A percentile compares a stretch with the other conserved stretches of the same genome.
Conservation (phyloP, 495 filamentous ascomycete genomes). For the Mycothermus thermophilus region DNA sequence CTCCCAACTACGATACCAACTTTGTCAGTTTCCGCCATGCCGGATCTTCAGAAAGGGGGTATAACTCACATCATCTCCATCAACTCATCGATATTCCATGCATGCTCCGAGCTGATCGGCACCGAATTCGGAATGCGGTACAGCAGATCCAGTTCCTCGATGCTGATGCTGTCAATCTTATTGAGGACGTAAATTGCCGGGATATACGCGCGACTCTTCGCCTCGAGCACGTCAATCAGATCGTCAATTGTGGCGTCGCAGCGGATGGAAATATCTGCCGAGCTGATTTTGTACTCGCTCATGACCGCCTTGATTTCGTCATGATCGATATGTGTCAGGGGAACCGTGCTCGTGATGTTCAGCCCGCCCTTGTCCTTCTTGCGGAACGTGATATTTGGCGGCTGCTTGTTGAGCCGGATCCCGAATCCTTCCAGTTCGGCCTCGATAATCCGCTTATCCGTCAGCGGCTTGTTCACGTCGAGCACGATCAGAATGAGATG, state of each 20-base stretch:
- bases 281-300: conserved; percentile 89
- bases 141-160: conserved; percentile 89
- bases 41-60: conserved; percentile 8
- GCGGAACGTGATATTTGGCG: conserved; percentile 93
- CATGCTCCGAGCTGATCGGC: conserved; percentile 94
- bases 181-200: conserved; percentile 97
- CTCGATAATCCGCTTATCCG: conserved; percentile 94
- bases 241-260: conserved; percentile 81
- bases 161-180: conserved; percentile 96
- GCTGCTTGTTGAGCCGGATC: conserved; percentile 92
- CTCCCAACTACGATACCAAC: conserved; percentile 59
- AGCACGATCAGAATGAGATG: conserved; percentile 97
- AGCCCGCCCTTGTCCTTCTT: conserved; percentile 99
- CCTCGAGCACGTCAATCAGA: conserved; percentile 89
- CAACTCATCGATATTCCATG: conserved; percentile 96
- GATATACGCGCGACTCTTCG: conserved; percentile 90
- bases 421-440: conserved; percentile 95
- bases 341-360: conserved; percentile 83
- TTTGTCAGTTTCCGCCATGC: conserved; percentile 28
- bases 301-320: conserved; percentile 98
- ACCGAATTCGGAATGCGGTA: conserved; percentile 95
- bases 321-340: conserved; percentile 79
- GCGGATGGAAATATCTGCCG: conserved; percentile 94
- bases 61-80: conserved; percentile 70
- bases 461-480: conserved; percentile 95